Percentiles rank a stretch among this genome's conserved stretches.
phyloP scores from a whole-genome alignment of 192 early-diverging fungal genomes.

The Coemansia sp. region DNA sequence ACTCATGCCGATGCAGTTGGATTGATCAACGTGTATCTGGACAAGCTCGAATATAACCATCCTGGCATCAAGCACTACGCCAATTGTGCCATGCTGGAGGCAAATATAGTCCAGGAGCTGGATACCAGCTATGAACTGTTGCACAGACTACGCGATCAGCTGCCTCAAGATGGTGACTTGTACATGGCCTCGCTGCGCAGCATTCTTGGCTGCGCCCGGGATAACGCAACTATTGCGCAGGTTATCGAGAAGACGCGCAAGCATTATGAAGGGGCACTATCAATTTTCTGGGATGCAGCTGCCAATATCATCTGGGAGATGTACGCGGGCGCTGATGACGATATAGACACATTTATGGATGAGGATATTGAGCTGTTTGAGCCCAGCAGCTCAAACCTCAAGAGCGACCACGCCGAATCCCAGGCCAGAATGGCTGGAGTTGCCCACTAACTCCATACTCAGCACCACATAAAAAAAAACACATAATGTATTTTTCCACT shows the following conservation, averaged over 20 bases:
- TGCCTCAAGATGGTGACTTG: constrained; percentile 36
- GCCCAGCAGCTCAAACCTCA: background rate
- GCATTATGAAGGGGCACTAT: constrained; percentile 12
- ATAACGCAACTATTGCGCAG: constrained; percentile 22
- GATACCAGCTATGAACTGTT: constrained; percentile 29
- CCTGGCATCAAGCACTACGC: constrained; percentile 44
- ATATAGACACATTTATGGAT: constrained; percentile 3
- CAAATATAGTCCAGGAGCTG: constrained; percentile 44
- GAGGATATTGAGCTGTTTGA: constrained; percentile 3
- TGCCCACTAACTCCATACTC: background rate
- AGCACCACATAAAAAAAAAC: background rate
- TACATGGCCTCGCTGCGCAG: constrained; percentile 41
- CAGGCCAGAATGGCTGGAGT: constrained; percentile 7
- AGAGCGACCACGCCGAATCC: constrained; percentile 5
- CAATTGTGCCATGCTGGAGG: constrained; percentile 39
- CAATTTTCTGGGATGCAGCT: constrained; percentile 24
- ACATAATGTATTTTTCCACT: constrained; percentile 4
- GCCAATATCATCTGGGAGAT: constrained; percentile 37
- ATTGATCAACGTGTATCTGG: constrained; percentile 27
- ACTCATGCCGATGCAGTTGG: constrained; percentile 29
- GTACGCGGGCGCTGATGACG: constrained; percentile 14
- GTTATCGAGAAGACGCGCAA: constrained; percentile 13
- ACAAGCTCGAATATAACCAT: constrained; percentile 29
- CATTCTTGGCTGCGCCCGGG: constrained; percentile 24
- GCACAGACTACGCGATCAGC: constrained; percentile 32